Evolutionary conservation across 1,284 basidiomycete genomes (phyloP).

Genomic region (Leccinum subatratum): DNA sequence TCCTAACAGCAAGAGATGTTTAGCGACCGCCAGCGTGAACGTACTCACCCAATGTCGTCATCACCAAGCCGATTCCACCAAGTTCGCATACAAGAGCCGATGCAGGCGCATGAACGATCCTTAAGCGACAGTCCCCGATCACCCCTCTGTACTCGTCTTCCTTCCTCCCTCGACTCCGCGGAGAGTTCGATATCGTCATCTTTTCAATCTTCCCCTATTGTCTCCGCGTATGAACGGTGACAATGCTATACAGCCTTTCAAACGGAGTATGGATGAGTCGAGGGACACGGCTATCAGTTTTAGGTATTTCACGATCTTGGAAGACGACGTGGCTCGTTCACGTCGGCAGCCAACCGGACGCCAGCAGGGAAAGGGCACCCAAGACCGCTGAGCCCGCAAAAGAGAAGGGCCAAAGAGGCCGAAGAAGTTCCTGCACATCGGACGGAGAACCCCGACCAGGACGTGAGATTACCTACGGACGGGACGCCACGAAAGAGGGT

Average conservation of each 20-base stretch:
- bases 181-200: conserved; percentile 32
- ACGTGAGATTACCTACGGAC: conserved; percentile 19
- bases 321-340: conserved; percentile 48
- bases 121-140: conserved; percentile 26
- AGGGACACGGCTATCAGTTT: conserved; percentile 66
- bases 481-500: conserved; percentile 53
- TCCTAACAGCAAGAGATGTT: not conserved
- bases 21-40: not conserved
- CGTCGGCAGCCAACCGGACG: conserved; percentile 21
- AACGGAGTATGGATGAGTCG: conserved; percentile 55
- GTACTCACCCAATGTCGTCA: not conserved
- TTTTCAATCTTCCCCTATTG: conserved; percentile 32
- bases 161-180: conserved; percentile 29
- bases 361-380: conserved; percentile 14
- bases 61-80: conserved; percentile 45
- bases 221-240: conserved; percentile 32
- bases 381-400: conserved; percentile 18
- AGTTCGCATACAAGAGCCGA: conserved; percentile 30
- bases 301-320: conserved; percentile 57
- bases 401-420: conserved; percentile 13
- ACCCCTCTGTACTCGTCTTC: conserved; percentile 30
- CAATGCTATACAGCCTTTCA: conserved; percentile 41
- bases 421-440: conserved; percentile 12
- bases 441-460: conserved; percentile 16
- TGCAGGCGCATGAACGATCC: conserved; percentile 13